A percentile compares a stretch with the other conserved stretches of the same genome.
Evolutionary conservation across 345 rosid genomes (phyloP).

Genomic region (Eucalyptus erythrocorys): DNA sequence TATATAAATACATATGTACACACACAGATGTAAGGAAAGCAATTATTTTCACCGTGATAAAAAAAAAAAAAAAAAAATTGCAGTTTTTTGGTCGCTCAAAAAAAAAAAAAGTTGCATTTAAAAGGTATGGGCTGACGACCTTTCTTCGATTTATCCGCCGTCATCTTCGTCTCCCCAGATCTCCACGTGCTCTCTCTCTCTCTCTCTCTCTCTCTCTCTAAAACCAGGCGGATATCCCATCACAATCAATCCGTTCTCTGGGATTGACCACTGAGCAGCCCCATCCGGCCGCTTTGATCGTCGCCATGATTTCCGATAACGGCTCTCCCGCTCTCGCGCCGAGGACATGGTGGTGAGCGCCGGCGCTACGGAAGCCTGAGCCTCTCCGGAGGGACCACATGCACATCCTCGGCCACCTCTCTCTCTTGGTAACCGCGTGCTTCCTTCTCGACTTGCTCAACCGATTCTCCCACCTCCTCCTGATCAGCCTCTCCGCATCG

Average conservation of each 20-base stretch:
- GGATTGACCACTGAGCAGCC: background rate
- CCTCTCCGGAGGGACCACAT: background rate
- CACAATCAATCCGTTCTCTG: background rate
- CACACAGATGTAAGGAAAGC: background rate
- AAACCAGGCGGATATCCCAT: background rate
- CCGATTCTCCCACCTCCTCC: background rate
- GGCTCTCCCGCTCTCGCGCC: background rate
- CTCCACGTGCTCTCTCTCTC: background rate
- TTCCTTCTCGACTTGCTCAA: constrained; percentile 15
- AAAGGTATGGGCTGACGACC: background rate
- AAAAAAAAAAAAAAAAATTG: no score
- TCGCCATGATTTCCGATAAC: background rate
- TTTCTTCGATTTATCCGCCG: background rate
- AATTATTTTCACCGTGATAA: no score
- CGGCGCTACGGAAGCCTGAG: background rate
- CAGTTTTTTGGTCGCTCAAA: background rate
- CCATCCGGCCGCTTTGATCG: background rate
- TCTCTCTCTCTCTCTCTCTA: background rate
- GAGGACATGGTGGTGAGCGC: background rate
- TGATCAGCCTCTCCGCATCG: background rate
- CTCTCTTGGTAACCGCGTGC: constrained; percentile 11
- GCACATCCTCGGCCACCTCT: constrained; percentile 11
- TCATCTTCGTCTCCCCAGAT: background rate
- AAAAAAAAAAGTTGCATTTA: background rate
- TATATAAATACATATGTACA: no score